These are phyloP conservation scores for Phylloporus sp. DNA, from an alignment of 768 basidiomycete species.

Conservation along the genomic window DNA sequence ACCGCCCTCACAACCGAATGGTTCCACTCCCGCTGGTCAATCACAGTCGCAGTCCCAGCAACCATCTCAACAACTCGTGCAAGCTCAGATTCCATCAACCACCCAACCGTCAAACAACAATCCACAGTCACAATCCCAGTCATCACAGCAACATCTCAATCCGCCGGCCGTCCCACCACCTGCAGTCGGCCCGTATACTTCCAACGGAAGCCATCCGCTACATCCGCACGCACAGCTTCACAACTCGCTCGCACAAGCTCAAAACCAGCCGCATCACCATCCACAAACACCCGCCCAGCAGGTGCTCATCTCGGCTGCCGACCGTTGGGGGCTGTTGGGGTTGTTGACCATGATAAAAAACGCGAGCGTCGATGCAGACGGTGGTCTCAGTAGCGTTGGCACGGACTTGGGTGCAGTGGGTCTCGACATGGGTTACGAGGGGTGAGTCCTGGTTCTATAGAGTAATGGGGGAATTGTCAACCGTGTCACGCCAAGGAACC, in stretches of 20 bases:
- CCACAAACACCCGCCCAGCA: constrained; percentile 93
- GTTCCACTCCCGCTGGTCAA: constrained; percentile 19
- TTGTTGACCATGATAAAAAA: constrained; percentile 84
- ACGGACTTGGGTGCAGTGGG: constrained; percentile 91
- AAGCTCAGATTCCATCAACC: constrained; percentile 20
- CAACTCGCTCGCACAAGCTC: constrained; percentile 25
- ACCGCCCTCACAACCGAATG: constrained; percentile 28
- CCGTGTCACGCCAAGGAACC: constrained; percentile 43
- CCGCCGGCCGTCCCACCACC: constrained; percentile 47
- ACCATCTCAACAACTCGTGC: constrained; percentile 22
- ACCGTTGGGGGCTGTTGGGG: constrained; percentile 90
- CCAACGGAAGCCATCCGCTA: constrained; percentile 35
- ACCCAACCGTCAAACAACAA: constrained; percentile 33
- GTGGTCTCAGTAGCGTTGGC: constrained; percentile 77
- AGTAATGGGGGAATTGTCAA: constrained; percentile 17
- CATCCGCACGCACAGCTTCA: constrained; percentile 36
- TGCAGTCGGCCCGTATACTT: constrained; percentile 30
- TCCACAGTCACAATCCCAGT: constrained; percentile 27
- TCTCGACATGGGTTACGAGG: constrained; percentile 77
- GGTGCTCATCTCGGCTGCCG: constrained; percentile 85
- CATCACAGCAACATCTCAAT: constrained; percentile 44
- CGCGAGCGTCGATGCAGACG: constrained; percentile 68
- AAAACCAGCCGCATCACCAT: constrained; percentile 40
- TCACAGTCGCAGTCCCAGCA: constrained; percentile 22
- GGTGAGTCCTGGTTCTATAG: constrained; percentile 49